phyloP scores from a whole-genome alignment of 441 rosid species.

The Theobroma grandiflorum region DNA sequence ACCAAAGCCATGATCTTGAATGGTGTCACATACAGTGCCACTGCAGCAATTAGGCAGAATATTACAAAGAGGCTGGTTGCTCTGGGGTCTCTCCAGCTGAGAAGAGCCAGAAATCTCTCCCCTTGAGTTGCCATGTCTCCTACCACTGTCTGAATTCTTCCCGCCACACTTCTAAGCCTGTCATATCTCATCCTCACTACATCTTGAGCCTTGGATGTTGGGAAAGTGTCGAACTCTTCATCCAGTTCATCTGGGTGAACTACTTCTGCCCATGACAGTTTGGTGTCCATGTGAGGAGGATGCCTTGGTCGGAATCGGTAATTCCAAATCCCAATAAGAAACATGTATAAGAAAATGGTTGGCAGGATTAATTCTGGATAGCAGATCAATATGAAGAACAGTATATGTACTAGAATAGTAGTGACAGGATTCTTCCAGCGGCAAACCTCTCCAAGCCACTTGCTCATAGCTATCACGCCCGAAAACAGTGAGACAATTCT shows the following conservation, averaged over 20 bases:
- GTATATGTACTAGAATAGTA: conserved; percentile 58
- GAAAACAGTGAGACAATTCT: conserved; percentile 68
- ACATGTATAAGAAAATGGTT: conserved; percentile 65
- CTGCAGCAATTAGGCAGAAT: conserved; percentile 60
- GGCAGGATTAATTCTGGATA: conserved; percentile 72
- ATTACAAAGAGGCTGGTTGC: conserved; percentile 63
- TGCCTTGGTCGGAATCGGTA: conserved; percentile 57
- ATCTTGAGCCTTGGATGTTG: conserved; percentile 61
- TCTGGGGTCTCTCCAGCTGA: conserved; percentile 74
- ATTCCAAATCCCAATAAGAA: conserved; percentile 71
- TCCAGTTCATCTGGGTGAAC: conserved; percentile 67
- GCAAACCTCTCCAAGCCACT: conserved; percentile 69
- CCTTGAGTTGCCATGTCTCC: conserved; percentile 77
- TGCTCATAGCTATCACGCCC: conserved; percentile 57
- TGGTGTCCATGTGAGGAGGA: conserved; percentile 75
- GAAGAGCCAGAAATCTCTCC: conserved; percentile 61
- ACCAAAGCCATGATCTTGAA: conserved; percentile 57
- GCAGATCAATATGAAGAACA: conserved; percentile 63
- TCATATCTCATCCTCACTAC: conserved; percentile 75
- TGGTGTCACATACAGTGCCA: conserved; percentile 63
- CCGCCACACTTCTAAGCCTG: conserved; percentile 70
- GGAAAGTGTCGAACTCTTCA: conserved; percentile 71
- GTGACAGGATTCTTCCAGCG: conserved; percentile 73
- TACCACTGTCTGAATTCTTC: conserved; percentile 71
- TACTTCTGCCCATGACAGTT: conserved; percentile 72